phyloP scores from a whole-genome alignment of 2,329 filamentous ascomycete genomes.

The Zymoseptoria pseudotritici region DNA sequence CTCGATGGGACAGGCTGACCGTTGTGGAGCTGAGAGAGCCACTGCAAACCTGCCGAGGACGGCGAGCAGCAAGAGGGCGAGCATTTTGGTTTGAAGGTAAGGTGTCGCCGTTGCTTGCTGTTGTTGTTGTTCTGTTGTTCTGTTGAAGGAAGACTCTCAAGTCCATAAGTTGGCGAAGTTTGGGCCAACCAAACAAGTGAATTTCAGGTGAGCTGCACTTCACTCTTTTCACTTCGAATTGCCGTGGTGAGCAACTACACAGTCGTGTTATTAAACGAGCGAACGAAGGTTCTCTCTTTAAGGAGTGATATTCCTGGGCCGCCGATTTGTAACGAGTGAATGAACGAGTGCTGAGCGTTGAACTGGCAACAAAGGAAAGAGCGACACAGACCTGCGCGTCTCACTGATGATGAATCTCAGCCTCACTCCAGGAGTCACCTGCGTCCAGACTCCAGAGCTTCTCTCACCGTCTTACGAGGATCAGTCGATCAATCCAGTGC shows the following conservation, averaged over 20 bases:
- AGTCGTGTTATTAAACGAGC: neutral
- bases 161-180: neutral
- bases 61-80: constrained; percentile 2
- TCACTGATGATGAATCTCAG: neutral
- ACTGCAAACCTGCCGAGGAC: neutral
- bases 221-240: neutral
- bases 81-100: neutral
- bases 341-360: neutral
- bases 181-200: neutral
- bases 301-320: neutral
- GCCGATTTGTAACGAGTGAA: neutral
- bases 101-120: neutral
- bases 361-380: neutral
- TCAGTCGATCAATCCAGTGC: neutral
- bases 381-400: neutral
- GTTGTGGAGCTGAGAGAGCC: neutral
- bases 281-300: neutral
- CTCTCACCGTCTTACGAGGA: neutral
- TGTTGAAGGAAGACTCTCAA: neutral
- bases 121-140: neutral
- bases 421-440: neutral
- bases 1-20: constrained; percentile 8
- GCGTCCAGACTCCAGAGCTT: neutral
- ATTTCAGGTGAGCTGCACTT: neutral
- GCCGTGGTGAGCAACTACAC: neutral